phyloP scores from a whole-genome alignment of 2,329 filamentous ascomycete genomes.

The Alternaria ventricosa region DNA sequence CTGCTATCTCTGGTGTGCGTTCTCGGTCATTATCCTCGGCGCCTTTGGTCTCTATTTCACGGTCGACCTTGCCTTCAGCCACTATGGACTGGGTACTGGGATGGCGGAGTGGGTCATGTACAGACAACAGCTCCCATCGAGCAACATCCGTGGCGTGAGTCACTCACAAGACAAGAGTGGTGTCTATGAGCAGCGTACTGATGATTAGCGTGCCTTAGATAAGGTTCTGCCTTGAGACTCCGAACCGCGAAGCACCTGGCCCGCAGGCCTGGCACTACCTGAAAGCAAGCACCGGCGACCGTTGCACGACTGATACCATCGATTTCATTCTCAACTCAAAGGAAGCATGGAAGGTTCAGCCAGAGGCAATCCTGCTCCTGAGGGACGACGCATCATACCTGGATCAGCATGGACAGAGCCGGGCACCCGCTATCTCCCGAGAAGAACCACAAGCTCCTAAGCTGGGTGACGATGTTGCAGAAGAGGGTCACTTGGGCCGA shows the following conservation, averaged over 20 bases:
- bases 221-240: constrained; percentile 24
- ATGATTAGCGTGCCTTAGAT: constrained; percentile 9
- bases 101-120: constrained; percentile 8
- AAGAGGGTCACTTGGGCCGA: neutral
- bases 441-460: neutral
- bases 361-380: neutral
- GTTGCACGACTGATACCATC: neutral
- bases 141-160: constrained; percentile 1
- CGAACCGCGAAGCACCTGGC: constrained; percentile 22
- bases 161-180: neutral
- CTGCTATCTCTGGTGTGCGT: constrained; percentile 10
- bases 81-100: constrained; percentile 11
- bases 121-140: neutral
- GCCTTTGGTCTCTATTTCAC: constrained; percentile 5
- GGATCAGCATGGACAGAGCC: neutral
- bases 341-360: constrained; percentile 2
- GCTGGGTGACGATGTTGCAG: constrained; percentile 3
- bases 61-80: constrained; percentile 3
- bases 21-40: constrained; percentile 2
- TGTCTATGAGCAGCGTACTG: neutral
- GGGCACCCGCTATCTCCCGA: neutral
- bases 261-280: constrained; percentile 26
- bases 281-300: neutral
- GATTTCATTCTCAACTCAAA: neutral
- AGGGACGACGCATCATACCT: neutral